Conservation (phyloP, 108 stramenopile genomes). For the Cylindrotheca fusiformis region DNA sequence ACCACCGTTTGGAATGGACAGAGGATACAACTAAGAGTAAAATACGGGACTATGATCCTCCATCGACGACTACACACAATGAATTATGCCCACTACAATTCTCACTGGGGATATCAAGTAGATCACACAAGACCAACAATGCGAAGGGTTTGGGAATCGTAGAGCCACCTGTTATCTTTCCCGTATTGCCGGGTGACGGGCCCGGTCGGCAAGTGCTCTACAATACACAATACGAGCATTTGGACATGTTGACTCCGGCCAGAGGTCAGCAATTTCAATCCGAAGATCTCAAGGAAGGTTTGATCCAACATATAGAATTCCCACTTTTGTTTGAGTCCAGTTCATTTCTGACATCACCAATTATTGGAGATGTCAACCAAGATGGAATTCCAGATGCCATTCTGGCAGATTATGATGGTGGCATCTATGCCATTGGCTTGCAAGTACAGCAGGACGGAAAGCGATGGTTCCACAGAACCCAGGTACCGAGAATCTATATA, state of each 20-base stretch:
- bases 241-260: slow-evolving; percentile 72
- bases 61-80: not conserved
- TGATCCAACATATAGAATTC: slow-evolving; percentile 70
- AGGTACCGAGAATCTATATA: slow-evolving; percentile 62
- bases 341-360: slow-evolving; percentile 66
- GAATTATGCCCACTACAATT: slow-evolving; percentile 68
- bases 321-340: slow-evolving; percentile 72
- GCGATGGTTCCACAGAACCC: slow-evolving; percentile 59
- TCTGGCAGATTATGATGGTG: slow-evolving; percentile 75
- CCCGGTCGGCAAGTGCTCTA: slow-evolving; percentile 74
- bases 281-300: slow-evolving; percentile 43
- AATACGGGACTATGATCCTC: slow-evolving; percentile 8
- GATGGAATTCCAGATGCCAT: slow-evolving; percentile 77
- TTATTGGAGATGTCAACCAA: slow-evolving; percentile 67
- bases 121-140: slow-evolving; percentile 25
- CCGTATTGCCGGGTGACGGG: slow-evolving; percentile 68
- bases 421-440: slow-evolving; percentile 65
- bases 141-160: slow-evolving; percentile 22
- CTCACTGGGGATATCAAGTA: slow-evolving; percentile 55
- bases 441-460: slow-evolving; percentile 26
- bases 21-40: not conserved
- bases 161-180: slow-evolving; percentile 65
- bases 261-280: not conserved
- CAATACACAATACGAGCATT: slow-evolving; percentile 72
- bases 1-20: slow-evolving; percentile 7